phyloP scores from a whole-genome alignment of 1,284 basidiomycete genomes.

The Cryptococcus maquisensis region DNA sequence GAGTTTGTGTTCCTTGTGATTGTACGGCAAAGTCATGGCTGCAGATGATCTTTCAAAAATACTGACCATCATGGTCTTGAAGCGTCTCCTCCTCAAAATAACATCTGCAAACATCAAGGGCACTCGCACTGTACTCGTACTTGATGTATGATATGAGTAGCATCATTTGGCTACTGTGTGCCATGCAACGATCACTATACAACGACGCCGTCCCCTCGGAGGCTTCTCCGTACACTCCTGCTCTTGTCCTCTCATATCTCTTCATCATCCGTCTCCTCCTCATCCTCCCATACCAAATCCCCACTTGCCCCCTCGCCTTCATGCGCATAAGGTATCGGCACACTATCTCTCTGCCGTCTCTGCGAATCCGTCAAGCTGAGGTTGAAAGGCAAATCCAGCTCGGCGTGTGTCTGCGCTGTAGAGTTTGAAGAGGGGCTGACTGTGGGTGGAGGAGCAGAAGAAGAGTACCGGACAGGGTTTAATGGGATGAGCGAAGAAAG shows the following conservation, averaged over 20 bases:
- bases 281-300: conserved; percentile 30
- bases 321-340: conserved; percentile 81
- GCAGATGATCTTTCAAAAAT: too few species aligned
- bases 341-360: conserved; percentile 67
- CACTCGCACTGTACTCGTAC: too few species aligned
- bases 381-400: conserved; percentile 67
- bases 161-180: too few species aligned
- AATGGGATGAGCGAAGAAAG: neutral
- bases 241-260: conserved; percentile 7
- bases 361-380: conserved; percentile 79
- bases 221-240: too few species aligned
- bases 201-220: too few species aligned
- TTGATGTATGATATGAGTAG: too few species aligned
- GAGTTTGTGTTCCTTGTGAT: too few species aligned
- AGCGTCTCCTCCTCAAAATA: too few species aligned
- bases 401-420: conserved; percentile 53
- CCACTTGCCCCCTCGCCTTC: conserved; percentile 56
- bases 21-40: too few species aligned
- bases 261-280: conserved; percentile 22
- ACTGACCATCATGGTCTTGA: too few species aligned
- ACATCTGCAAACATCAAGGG: too few species aligned
- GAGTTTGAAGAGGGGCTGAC: neutral
- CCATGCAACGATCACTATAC: too few species aligned
- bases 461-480: neutral
- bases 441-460: neutral